These are phyloP conservation scores for Murraya paniculata DNA, from an alignment of 345 rosid genomes.

Conservation along the genomic window DNA sequence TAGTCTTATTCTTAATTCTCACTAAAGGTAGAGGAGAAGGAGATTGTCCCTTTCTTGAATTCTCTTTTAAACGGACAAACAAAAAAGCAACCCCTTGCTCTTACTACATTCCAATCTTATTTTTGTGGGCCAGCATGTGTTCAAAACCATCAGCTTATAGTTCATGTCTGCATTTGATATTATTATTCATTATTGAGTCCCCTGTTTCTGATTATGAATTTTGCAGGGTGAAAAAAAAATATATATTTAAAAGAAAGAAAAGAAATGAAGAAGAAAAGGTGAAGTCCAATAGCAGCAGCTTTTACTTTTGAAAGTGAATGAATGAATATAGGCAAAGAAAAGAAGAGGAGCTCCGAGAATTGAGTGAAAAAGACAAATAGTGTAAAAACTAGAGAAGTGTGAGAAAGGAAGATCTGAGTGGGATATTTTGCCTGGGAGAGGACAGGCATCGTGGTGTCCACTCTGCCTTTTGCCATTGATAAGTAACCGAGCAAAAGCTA, in stretches of 20 bases:
- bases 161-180: neutral
- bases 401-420: conserved; percentile 44
- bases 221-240: conserved; percentile 35
- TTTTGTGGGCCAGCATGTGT: neutral
- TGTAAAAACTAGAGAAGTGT: conserved; percentile 12
- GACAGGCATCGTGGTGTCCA: conserved; percentile 53
- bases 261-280: conserved; percentile 26
- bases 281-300: conserved; percentile 24
- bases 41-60: neutral
- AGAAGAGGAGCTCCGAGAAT: conserved; percentile 4
- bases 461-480: conserved; percentile 34
- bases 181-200: neutral
- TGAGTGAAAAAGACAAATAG: conserved; percentile 30
- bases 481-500: conserved; percentile 14
- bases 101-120: too few relatives aligned
- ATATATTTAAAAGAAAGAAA: neutral
- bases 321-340: neutral
- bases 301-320: conserved; percentile 30
- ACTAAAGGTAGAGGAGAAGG: conserved; percentile 2
- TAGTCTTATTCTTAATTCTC: conserved; percentile 3
- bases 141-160: neutral
- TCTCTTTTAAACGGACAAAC: neutral
- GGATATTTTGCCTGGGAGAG: conserved; percentile 63
- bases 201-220: neutral
- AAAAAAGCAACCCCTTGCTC: neutral